A percentile compares a stretch with the other conserved stretches of the same genome.
These are phyloP conservation scores for Emergomyces orientalis DNA, from an alignment of 2,329 filamentous ascomycete species.

Conservation along the genomic window DNA sequence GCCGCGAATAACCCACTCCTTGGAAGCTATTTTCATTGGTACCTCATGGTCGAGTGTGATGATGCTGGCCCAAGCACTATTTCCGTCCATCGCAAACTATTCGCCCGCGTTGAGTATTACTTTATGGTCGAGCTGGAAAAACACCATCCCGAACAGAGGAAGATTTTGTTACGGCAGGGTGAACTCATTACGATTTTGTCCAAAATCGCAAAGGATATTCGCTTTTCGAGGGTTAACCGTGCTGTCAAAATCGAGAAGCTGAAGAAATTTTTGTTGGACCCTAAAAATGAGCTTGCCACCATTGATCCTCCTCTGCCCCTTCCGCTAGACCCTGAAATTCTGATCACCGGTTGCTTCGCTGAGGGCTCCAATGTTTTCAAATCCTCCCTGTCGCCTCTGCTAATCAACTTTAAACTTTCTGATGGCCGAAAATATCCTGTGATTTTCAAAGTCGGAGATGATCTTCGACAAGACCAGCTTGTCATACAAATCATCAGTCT, in stretches of 20 bases:
- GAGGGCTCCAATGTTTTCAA: constrained; percentile 91
- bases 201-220: constrained; percentile 81
- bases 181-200: constrained; percentile 81
- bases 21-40: constrained; percentile 96
- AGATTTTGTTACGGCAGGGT: constrained; percentile 71
- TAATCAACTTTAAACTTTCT: constrained; percentile 78
- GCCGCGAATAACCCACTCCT: constrained; percentile 82
- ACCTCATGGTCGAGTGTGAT: constrained; percentile 94
- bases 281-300: constrained; percentile 74
- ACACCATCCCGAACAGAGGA: constrained; percentile 63
- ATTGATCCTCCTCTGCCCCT: constrained; percentile 83
- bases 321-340: constrained; percentile 75
- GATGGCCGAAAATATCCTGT: constrained; percentile 74
- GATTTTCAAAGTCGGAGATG: constrained; percentile 95
- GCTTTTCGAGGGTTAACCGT: constrained; percentile 67
- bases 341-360: constrained; percentile 68
- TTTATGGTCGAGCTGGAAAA: constrained; percentile 85
- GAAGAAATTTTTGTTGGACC: constrained; percentile 74
- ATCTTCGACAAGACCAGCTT: constrained; percentile 90
- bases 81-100: constrained; percentile 69
- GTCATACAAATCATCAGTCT: constrained; percentile 96
- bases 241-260: constrained; percentile 72
- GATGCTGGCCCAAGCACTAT: constrained; percentile 68
- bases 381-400: constrained; percentile 83
- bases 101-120: constrained; percentile 87